Conservation (phyloP, 768 basidiomycete species). For the Crucibulum laeve region DNA sequence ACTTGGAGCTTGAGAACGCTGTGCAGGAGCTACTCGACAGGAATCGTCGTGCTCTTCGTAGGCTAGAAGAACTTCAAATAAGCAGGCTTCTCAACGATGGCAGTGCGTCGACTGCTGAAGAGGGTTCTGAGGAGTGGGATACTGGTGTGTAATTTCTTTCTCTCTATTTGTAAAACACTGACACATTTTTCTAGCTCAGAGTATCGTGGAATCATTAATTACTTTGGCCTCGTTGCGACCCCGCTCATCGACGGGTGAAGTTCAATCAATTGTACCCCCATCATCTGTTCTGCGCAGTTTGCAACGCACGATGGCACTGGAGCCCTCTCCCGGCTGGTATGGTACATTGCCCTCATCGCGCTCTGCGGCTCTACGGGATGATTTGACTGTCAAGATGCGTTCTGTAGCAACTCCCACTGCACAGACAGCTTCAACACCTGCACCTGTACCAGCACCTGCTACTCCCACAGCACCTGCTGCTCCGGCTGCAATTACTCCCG, state of each 20-base stretch:
- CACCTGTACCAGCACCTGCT: slow-evolving; percentile 16
- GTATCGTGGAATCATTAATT: slow-evolving; percentile 66
- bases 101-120: slow-evolving; percentile 39
- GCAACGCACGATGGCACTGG: slow-evolving; percentile 62
- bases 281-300: slow-evolving; percentile 63
- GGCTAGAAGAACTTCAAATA: slow-evolving; percentile 64
- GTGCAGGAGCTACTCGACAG: slow-evolving; percentile 65
- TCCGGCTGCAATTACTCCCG: slow-evolving; percentile 18
- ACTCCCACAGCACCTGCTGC: slow-evolving; percentile 17
- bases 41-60: slow-evolving; percentile 58
- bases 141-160: slow-evolving; percentile 47
- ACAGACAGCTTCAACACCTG: slow-evolving; percentile 26
- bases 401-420: slow-evolving; percentile 29
- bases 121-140: slow-evolving; percentile 81
- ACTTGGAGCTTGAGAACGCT: slow-evolving; percentile 61
- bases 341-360: slow-evolving; percentile 63
- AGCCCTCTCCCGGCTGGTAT: slow-evolving; percentile 63
- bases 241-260: slow-evolving; percentile 36
- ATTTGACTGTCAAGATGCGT: slow-evolving; percentile 64
- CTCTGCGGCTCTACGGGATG: slow-evolving; percentile 64
- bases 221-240: slow-evolving; percentile 71
- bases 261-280: slow-evolving; percentile 55
- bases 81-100: slow-evolving; percentile 45
- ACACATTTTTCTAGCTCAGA: slow-evolving; percentile 48
- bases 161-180: slow-evolving; percentile 7